phyloP scores from a whole-genome alignment of 1,284 basidiomycete genomes.

The Pseudozyma sp. region DNA sequence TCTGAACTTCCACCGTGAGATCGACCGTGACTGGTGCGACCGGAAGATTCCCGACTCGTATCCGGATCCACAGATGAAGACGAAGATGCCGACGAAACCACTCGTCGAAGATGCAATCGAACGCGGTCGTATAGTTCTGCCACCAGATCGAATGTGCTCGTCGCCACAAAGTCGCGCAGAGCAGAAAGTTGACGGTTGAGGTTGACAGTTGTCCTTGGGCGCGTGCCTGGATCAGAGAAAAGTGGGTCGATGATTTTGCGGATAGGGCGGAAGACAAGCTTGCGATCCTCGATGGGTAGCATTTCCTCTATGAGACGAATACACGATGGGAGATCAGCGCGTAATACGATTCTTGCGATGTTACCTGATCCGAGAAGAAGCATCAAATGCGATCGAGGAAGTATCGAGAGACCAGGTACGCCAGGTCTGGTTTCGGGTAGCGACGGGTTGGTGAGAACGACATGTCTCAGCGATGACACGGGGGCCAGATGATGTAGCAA shows the following conservation, averaged over 20 bases:
- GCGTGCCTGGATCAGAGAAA: slow-evolving; percentile 7
- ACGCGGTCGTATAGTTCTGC: slow-evolving; percentile 26
- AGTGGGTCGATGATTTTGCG: slow-evolving; percentile 4
- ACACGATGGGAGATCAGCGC: slow-evolving; percentile 30
- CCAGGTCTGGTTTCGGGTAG: slow-evolving; percentile 20
- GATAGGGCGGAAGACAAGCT: slow-evolving; percentile 45
- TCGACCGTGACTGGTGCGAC: slow-evolving; percentile 9
- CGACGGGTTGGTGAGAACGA: slow-evolving; percentile 40
- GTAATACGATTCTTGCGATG: slow-evolving; percentile 29
- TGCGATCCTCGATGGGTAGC: slow-evolving; percentile 33
- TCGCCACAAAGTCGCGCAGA: slow-evolving; percentile 7
- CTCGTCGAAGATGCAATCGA: slow-evolving; percentile 2
- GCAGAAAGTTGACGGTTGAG: slow-evolving; percentile 6
- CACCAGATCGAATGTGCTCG: slow-evolving; percentile 25
- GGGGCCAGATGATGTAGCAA: slow-evolving; percentile 42
- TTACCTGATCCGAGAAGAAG: slow-evolving; percentile 40
- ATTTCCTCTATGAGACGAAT: slow-evolving; percentile 43
- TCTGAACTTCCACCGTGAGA: slow-evolving; percentile 18
- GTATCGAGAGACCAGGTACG: slow-evolving; percentile 27
- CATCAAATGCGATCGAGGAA: slow-evolving; percentile 42
- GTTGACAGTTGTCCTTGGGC: neutral
- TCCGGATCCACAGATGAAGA: slow-evolving; percentile 18
- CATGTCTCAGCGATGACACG: slow-evolving; percentile 36
- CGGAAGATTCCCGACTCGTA: slow-evolving; percentile 31
- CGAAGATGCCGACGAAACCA: neutral